Evolutionary conservation across 2,329 filamentous ascomycete species (phyloP), one percentile per base, ranked within the genome.

Genomic region (Didymella pinodella): DNA sequence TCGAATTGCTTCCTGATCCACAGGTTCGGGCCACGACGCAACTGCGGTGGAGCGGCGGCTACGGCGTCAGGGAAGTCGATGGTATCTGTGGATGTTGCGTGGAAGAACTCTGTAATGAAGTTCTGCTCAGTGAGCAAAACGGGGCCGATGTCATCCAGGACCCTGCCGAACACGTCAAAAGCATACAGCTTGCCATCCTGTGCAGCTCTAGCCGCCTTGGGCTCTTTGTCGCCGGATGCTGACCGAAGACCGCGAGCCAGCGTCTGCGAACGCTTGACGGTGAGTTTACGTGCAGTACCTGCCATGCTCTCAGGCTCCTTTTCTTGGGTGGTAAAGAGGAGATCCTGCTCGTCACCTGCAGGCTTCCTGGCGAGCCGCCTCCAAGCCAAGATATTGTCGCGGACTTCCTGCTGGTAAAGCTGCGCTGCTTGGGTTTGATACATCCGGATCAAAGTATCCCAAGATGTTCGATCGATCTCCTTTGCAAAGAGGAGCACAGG

Each of bases 41-140:
- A 83, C 41, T 88, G 85, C 7, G 93, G 92, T 25, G 84, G 80
- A 2, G 83, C 82, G 2, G 85, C 83, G 20, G 85, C 82, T 18
- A 97, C 89, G 2, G 89, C 85, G 65, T 98, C 95, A 1, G 90
- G 84, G 72, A 97, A 98, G 72, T 97, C 93, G 16, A 86, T 79
- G 34, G 88, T 89, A 69, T 93, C 89, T 28, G 94, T 83, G 2
- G 92, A 96, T n/a, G 90, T 91, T 26, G 95, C 87, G 69, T 98
- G 94, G 84, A 98, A 98, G 76, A 97, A 95, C 67, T 96, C 92
- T n/a, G 97, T 88, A 48, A 97, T 83, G 73, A 98, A 99, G 74
- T 97, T 98, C 75, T 99, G 94, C 78, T 99, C 95, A 75, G 94
- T 93, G 67, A 92, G 89, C 58, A 97, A 88, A 55, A 96, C 84